These are phyloP conservation scores for Populus hybrid DNA, from an alignment of 441 rosid genomes.

Conservation along the genomic window DNA sequence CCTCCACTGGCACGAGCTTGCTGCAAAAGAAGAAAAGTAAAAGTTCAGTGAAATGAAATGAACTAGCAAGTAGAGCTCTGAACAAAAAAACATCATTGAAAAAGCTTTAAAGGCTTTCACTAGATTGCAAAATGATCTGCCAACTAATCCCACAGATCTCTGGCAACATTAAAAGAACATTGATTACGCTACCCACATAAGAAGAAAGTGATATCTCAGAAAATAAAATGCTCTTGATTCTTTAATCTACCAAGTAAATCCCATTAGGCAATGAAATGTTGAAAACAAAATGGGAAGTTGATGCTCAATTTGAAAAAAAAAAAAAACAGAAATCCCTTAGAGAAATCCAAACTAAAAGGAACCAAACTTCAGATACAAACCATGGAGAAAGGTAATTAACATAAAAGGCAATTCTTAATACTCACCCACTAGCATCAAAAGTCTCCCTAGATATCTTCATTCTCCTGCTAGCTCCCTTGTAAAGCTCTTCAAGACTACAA, in stretches of 20 bases:
- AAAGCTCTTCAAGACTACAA: constrained; percentile 83
- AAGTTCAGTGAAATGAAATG: background rate
- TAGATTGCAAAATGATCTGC: background rate
- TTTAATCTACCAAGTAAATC: background rate
- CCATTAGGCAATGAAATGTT: background rate
- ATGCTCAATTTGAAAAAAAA: background rate
- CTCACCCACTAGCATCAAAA: constrained; percentile 60
- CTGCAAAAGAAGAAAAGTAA: constrained; percentile 30
- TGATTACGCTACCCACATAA: too few species aligned
- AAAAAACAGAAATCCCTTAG: background rate
- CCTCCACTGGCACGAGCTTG: constrained; percentile 58
- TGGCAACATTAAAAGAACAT: background rate
- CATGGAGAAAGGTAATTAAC: background rate
- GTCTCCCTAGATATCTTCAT: constrained; percentile 80
- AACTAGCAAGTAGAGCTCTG: background rate
- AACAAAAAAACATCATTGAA: background rate
- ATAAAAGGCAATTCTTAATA: background rate
- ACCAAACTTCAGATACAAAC: background rate
- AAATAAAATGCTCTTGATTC: too few species aligned
- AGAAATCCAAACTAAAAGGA: background rate
- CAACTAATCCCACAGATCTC: background rate
- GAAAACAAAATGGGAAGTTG: too few species aligned
- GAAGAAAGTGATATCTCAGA: background rate
- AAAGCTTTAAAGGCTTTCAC: background rate
- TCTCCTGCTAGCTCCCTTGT: constrained; percentile 69